These are phyloP conservation scores for Solanum bukasovii DNA, from an alignment of 257 asterid species.

Conservation along the genomic window DNA sequence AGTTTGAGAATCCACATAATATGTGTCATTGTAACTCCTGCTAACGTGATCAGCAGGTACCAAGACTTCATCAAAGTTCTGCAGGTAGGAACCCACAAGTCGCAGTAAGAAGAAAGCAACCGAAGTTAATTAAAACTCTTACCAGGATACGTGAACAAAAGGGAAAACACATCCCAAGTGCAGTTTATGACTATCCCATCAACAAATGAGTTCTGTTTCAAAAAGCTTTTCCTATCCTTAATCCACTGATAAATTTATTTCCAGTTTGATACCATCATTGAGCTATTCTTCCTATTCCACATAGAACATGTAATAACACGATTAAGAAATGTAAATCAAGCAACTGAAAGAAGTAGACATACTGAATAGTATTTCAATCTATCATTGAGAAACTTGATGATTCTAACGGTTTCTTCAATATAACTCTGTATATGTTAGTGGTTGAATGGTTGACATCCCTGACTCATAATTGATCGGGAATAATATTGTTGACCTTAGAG, in stretches of 20 bases:
- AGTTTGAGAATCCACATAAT: slow-evolving; percentile 84
- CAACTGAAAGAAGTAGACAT: not conserved
- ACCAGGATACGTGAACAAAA: not conserved
- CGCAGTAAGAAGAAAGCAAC: not conserved
- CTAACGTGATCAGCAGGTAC: slow-evolving; percentile 87
- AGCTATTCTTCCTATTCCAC: not conserved
- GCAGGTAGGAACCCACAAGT: slow-evolving; percentile 15
- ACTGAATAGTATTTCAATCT: not conserved
- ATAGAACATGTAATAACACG: not conserved
- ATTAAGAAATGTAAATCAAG: not conserved
- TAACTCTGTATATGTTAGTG: not conserved
- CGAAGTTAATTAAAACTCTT: not conserved
- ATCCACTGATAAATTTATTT: not conserved
- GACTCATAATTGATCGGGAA: not conserved
- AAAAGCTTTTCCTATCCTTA: not conserved
- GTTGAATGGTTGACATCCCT: not conserved
- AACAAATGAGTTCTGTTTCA: not conserved
- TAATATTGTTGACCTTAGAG: not conserved
- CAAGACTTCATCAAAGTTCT: slow-evolving; percentile 95
- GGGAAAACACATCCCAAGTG: not conserved
- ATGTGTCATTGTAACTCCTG: slow-evolving; percentile 86
- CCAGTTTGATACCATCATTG: not conserved
- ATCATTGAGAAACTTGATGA: not conserved
- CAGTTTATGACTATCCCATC: not conserved
- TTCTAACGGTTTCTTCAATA: not conserved